A percentile compares a stretch with the other conserved stretches of the same genome.
Evolutionary conservation across 768 basidiomycete species (phyloP).

Genomic region (Psilocybe cubensis): DNA sequence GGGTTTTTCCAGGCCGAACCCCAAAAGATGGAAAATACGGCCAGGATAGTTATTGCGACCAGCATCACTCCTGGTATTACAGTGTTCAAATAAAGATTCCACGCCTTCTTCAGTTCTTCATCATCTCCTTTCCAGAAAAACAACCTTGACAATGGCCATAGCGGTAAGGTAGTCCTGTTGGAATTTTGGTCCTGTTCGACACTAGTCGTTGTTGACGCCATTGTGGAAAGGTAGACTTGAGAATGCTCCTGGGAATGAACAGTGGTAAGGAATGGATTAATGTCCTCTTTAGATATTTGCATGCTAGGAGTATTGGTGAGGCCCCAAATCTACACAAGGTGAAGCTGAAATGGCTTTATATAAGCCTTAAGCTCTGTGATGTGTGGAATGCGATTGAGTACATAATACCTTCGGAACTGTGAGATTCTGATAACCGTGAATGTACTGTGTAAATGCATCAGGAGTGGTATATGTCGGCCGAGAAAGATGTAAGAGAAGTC

Average conservation of each 20-base stretch:
- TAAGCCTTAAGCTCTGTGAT: too few relatives aligned
- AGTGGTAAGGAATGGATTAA: neutral
- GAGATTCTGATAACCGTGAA: too few relatives aligned
- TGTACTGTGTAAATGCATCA: too few relatives aligned
- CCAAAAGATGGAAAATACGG: slow-evolving; percentile 62
- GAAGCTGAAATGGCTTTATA: too few relatives aligned
- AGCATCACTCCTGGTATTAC: slow-evolving; percentile 37
- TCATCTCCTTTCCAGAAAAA: slow-evolving; percentile 27
- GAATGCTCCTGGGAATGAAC: neutral
- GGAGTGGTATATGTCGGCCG: too few relatives aligned
- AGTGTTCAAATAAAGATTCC: slow-evolving; percentile 49
- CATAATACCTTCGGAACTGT: too few relatives aligned
- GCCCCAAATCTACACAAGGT: too few relatives aligned
- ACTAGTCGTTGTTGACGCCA: neutral
- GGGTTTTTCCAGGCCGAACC: slow-evolving; percentile 48
- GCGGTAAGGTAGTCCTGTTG: neutral
- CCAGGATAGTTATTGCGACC: slow-evolving; percentile 47
- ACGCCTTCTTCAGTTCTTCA: slow-evolving; percentile 23
- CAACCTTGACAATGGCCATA: slow-evolving; percentile 8
- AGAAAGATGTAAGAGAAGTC: too few relatives aligned
- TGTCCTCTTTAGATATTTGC: too few relatives aligned
- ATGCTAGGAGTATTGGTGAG: too few relatives aligned
- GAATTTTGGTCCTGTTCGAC: neutral
- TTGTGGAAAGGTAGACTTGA: neutral
- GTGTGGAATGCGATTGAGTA: too few relatives aligned